A percentile compares a stretch with the other conserved stretches of the same genome.
Conservation (phyloP, 345 rosid species). For the Populus nigra region DNA sequence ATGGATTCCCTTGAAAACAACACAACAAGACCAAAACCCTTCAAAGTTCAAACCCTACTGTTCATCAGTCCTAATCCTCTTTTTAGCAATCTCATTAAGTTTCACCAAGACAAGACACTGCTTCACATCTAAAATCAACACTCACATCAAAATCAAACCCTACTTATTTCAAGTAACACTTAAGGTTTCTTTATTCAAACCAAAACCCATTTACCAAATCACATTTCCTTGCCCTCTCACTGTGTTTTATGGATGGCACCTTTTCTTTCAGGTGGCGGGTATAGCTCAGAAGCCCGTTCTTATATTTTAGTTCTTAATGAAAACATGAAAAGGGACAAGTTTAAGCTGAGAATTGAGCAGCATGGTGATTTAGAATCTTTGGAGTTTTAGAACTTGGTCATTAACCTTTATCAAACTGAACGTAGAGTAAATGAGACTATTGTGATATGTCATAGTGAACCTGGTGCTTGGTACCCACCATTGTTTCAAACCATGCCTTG, state of each 20-base stretch:
- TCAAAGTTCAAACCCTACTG: slow-evolving; percentile 32
- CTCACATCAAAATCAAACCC: slow-evolving; percentile 32
- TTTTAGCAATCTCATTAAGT: slow-evolving; percentile 43
- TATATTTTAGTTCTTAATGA: slow-evolving; percentile 55
- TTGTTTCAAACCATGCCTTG: slow-evolving; percentile 76
- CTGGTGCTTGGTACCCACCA: slow-evolving; percentile 92
- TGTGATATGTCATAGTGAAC: slow-evolving; percentile 88
- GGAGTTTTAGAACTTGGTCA: slow-evolving; percentile 50
- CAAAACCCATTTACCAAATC: slow-evolving; percentile 6
- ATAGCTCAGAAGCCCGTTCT: slow-evolving; percentile 90
- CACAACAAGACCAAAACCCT: slow-evolving; percentile 30
- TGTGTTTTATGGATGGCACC: slow-evolving; percentile 95
- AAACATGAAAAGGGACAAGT: slow-evolving; percentile 26
- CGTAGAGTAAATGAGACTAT: slow-evolving; percentile 60
- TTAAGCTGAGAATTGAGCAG: slow-evolving; percentile 60
- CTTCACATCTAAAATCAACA: slow-evolving; percentile 35
- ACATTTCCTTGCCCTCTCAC: slow-evolving; percentile 25
- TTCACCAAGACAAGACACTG: slow-evolving; percentile 32
- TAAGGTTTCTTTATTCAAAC: slow-evolving; percentile 19
- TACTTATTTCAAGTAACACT: slow-evolving; percentile 25
- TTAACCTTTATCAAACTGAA: slow-evolving; percentile 44
- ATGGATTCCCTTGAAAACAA: slow-evolving; percentile 27
- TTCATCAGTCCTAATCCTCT: slow-evolving; percentile 40
- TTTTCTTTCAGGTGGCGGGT: slow-evolving; percentile 90
- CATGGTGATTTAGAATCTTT: slow-evolving; percentile 71